Evolutionary conservation across 257 asterid genomes (phyloP), one percentile per base, ranked within the genome.

Genomic region (Cinchona pubescens): DNA sequence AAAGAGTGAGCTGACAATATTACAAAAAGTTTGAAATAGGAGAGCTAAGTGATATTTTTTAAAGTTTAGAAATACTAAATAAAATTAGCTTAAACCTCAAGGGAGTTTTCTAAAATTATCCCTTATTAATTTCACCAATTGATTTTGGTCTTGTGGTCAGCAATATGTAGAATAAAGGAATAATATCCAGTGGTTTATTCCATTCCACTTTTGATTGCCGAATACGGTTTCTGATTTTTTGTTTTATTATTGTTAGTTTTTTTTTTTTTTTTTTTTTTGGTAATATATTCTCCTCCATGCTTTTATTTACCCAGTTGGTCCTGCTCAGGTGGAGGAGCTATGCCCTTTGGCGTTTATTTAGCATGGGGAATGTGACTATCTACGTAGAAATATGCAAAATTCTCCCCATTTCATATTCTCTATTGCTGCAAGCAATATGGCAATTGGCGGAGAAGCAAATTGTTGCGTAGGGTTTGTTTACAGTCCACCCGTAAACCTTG

Each of bases 111-210:
- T n/a, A n/a, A n/a, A n/a, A n/a, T n/a, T n/a, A n/a, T n/a, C n/a
- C n/a, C n/a, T n/a, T n/a, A n/a, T n/a, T n/a, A n/a, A n/a, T n/a
- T 27, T 25, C 37, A 29, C 65, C 35, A 27, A 0, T 59, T 19
- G 65, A 27, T 10, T 59, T 27, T 14, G 70, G 16, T 21, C 27
- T 35, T 73, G 69, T 68, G 83, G 76, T 16, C 48, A 38, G 83
- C 61, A 61, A 68, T 59, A 12, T 45, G 42, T 13, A 60, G 76
- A 68, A 67, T 56, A 45, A n/a, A 48, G 73, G 83, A 79, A 79
- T 79, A 75, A 35, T 78, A 32, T 79, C 69, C 76, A 62, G 15
- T 27, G 69, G 73, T 46, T 69, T 69, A 69, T 69, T 43, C 74
- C 67, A 11, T 4, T n/a, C 38, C 29, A 65, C 43, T 72, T 53